A percentile compares a stretch with the other conserved stretches of the same genome.
Evolutionary conservation across 495 filamentous ascomycete genomes (phyloP).

Genomic region (Pseudomonodictys pantanalensis): DNA sequence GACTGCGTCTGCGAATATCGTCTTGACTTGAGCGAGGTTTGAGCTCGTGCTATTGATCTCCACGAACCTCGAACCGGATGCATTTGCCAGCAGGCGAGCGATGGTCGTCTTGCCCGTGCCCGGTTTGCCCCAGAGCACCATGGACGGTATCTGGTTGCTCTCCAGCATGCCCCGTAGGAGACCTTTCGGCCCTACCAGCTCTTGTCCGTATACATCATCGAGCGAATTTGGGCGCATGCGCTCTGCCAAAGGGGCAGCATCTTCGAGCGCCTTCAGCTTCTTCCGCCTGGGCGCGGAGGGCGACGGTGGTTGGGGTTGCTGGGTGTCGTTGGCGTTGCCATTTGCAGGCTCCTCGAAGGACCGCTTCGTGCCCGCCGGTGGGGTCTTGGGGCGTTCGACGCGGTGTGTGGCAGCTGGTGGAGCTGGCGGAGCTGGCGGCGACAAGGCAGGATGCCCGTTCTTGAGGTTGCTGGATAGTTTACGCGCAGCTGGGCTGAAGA

Average conservation of each 20-base stretch:
- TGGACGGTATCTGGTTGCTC: constrained; percentile 79
- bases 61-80: constrained; percentile 78
- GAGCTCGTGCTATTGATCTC: constrained; percentile 93
- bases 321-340: constrained; percentile 11
- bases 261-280: constrained; percentile 54
- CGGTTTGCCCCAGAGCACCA: constrained; percentile 91
- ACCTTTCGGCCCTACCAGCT: constrained; percentile 79
- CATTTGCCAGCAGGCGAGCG: constrained; percentile 83
- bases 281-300: constrained; percentile 58
- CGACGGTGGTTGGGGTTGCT: constrained; percentile 31
- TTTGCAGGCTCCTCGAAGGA: constrained; percentile 29
- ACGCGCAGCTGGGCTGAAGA: constrained; percentile 68
- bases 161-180: constrained; percentile 89
- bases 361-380: constrained; percentile 38
- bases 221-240: constrained; percentile 84
- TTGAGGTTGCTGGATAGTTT: constrained; percentile 33
- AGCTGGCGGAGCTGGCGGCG: neutral
- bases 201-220: constrained; percentile 87
- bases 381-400: constrained; percentile 37
- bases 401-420: constrained; percentile 6
- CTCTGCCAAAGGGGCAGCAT: constrained; percentile 82
- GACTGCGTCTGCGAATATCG: constrained; percentile 81
- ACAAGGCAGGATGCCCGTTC: constrained; percentile 20
- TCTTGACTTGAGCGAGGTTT: constrained; percentile 93
- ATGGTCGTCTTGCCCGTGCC: constrained; percentile 98